phyloP scores from a whole-genome alignment of 768 basidiomycete genomes.

The Leccinum uliginosum region DNA sequence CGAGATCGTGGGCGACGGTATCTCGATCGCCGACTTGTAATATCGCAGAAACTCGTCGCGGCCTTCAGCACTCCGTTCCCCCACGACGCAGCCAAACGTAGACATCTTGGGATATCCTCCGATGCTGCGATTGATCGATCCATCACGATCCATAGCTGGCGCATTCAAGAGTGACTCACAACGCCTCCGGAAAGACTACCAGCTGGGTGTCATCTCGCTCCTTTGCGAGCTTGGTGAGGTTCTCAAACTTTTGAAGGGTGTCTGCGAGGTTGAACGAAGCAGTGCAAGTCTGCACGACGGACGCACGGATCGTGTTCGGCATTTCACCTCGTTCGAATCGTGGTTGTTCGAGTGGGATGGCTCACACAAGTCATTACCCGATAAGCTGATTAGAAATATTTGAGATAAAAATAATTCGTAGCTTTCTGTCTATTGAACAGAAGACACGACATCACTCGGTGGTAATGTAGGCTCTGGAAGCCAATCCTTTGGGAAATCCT shows the following conservation, averaged over 20 bases:
- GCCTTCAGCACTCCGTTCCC: conserved; percentile 45
- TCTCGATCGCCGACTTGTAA: conserved; percentile 48
- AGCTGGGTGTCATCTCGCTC: conserved; percentile 45
- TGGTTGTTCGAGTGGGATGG: neutral
- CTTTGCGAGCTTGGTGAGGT: conserved; percentile 41
- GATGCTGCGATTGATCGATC: conserved; percentile 31
- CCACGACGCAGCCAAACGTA: conserved; percentile 40
- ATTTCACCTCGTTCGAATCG: conserved; percentile 8
- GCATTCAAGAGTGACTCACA: conserved; percentile 33
- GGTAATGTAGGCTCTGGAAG: conserved; percentile 39
- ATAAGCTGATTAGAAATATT: neutral
- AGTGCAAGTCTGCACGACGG: conserved; percentile 51
- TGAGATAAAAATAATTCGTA: conserved; percentile 1
- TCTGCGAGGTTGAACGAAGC: conserved; percentile 41
- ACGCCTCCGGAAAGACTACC: conserved; percentile 56
- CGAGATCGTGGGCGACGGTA: conserved; percentile 48
- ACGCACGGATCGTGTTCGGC: conserved; percentile 39
- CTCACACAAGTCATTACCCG: neutral
- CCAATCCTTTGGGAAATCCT: conserved; percentile 87
- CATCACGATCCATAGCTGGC: neutral
- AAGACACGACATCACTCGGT: conserved; percentile 1
- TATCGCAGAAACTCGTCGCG: conserved; percentile 59
- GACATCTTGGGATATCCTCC: conserved; percentile 62
- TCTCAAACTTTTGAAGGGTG: conserved; percentile 48
- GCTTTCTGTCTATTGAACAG: conserved; percentile 8